These are phyloP conservation scores for Cryptosporidium sp. DNA, from an alignment of 169 alveolate genomes.

Conservation along the genomic window DNA sequence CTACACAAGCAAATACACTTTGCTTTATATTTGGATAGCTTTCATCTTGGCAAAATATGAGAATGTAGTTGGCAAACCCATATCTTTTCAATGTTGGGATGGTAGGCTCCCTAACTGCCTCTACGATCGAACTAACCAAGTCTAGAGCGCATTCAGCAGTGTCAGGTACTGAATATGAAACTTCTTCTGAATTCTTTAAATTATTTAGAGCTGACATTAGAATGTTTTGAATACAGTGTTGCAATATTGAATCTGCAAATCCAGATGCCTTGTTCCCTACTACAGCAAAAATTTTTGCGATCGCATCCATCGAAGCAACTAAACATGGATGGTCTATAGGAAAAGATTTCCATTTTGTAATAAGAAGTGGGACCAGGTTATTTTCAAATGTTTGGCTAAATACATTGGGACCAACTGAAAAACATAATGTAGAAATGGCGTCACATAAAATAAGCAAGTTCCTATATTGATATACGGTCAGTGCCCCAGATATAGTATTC, in stretches of 20 bases:
- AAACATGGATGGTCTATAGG: slow-evolving; percentile 63
- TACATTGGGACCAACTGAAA: slow-evolving; percentile 26
- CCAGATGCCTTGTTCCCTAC: slow-evolving; percentile 10
- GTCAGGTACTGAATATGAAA: slow-evolving; percentile 7
- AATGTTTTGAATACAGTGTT: slow-evolving; percentile 66
- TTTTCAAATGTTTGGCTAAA: slow-evolving; percentile 54
- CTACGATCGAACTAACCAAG: slow-evolving; percentile 74
- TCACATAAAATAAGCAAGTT: slow-evolving; percentile 69
- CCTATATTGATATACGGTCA: slow-evolving; percentile 84
- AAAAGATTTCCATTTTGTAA: slow-evolving; percentile 62
- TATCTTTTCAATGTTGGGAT: slow-evolving; percentile 70
- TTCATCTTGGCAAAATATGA: slow-evolving; percentile 60
- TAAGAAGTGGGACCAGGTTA: slow-evolving; percentile 41
- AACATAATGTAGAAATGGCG: slow-evolving; percentile 18
- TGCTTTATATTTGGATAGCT: slow-evolving; percentile 74
- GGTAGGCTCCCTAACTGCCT: slow-evolving; percentile 44
- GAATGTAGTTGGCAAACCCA: slow-evolving; percentile 19
- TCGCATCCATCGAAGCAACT: slow-evolving; percentile 66
- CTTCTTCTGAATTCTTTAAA: slow-evolving; percentile 12
- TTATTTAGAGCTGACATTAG: not conserved
- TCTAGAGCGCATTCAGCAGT: slow-evolving; percentile 74
- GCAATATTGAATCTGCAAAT: slow-evolving; percentile 17
- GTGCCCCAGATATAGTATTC: slow-evolving; percentile 83
- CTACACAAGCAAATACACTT: slow-evolving; percentile 83
- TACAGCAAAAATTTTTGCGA: slow-evolving; percentile 48